Evolutionary conservation across 2,329 filamentous ascomycete genomes (phyloP), one percentile per base, ranked within the genome.

Genomic region (Penicillium italicum): DNA sequence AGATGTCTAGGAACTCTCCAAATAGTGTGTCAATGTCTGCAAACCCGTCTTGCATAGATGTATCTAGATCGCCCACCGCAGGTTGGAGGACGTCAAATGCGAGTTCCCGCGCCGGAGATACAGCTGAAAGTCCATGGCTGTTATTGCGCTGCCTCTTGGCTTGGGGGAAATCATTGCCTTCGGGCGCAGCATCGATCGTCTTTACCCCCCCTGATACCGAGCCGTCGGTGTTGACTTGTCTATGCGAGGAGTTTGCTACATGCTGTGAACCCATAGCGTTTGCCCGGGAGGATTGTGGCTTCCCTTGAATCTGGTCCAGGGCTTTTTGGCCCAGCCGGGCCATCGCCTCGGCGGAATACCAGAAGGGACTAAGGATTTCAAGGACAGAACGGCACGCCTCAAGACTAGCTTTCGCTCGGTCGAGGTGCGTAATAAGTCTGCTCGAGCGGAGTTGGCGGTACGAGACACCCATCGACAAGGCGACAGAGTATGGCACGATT

Each of bases 381-480:
- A 76, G 60, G 18, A 73, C 61, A 22, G 62, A 61, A 56, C 72
- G 74, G 31, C 72, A 71, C 18, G 68, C 67, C 46, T 70, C 68
- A n/a, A 76, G 58, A 18, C 70, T 70, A 34, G 65, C 61, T 48
- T 69, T 72, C n/a, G 72, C 69, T 38, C 69, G 69, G 37, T 73
- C 66, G 36, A 67, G 64, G 50, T 74, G 69, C 11, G 69, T 73
- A 49, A 71, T 77, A 10, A 81, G 69, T 48, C 75, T 79, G 54
- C 79, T 78, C 47, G 79, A 78, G 24, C 82, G 80, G 42, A 82
- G 77, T 53, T 83, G 79, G 16, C 82, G 79, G 62, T 85, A 84
- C 3, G 81, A 79, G 1, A 84, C 81, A 3, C 79, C 79, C 57
- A 84, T 74, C 3, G 81, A 80, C 6, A 85, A 72, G 1, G 80